These are phyloP conservation scores for Citrus mangshanensis DNA, from an alignment of 345 rosid genomes.

Conservation along the genomic window DNA sequence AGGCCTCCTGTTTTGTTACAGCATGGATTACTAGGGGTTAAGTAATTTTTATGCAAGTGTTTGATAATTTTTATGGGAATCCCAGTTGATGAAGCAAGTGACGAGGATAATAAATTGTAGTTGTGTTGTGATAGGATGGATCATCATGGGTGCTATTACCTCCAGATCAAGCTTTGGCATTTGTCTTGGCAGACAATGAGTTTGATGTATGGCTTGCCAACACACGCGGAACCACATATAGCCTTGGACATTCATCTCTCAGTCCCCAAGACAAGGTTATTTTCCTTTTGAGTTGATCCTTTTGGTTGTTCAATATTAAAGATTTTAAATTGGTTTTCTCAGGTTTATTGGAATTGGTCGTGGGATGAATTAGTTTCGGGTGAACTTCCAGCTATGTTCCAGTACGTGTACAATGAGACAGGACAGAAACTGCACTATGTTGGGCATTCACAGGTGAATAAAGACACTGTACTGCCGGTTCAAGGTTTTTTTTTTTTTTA, in stretches of 20 bases:
- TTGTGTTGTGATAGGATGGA: constrained; percentile 36
- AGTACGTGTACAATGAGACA: constrained; percentile 33
- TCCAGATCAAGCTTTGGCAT: constrained; percentile 39
- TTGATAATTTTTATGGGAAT: neutral
- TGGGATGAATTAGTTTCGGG: constrained; percentile 50
- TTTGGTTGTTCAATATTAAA: neutral
- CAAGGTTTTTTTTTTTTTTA: neutral
- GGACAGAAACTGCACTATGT: constrained; percentile 49
- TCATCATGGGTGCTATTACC: constrained; percentile 35
- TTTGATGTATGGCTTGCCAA: constrained; percentile 50
- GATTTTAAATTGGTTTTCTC: neutral
- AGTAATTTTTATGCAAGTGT: neutral
- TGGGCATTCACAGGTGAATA: constrained; percentile 50
- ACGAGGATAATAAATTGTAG: neutral
- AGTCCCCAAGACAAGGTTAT: constrained; percentile 21
- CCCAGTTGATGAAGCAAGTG: neutral
- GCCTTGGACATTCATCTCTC: constrained; percentile 37
- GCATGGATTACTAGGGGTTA: constrained; percentile 48
- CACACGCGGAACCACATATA: constrained; percentile 43
- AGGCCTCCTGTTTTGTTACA: constrained; percentile 49
- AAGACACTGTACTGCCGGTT: neutral
- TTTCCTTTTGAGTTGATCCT: neutral
- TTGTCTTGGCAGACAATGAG: constrained; percentile 49
- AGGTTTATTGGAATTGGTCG: constrained; percentile 63
- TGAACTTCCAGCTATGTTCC: constrained; percentile 53